A percentile compares a stretch with the other conserved stretches of the same genome.
phyloP scores from a whole-genome alignment of 1,139 yeast species.

The Hansenula lynferdii region DNA sequence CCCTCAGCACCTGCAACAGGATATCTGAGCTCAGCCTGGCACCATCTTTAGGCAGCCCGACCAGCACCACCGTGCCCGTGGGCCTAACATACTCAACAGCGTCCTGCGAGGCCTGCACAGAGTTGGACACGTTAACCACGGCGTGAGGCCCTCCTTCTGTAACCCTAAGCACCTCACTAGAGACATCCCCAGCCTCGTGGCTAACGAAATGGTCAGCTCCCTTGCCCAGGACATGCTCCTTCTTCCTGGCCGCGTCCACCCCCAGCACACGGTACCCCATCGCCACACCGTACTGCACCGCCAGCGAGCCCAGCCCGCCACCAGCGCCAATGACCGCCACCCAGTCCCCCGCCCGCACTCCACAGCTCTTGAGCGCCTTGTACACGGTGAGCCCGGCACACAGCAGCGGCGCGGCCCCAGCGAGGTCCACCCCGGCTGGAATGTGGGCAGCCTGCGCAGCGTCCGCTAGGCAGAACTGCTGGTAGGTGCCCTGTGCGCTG shows the following conservation, averaged over 20 bases:
- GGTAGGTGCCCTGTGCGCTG: conserved; percentile 64
- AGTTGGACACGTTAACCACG: conserved; percentile 11
- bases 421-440: conserved; percentile 51
- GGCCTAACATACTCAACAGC: conserved; percentile 13
- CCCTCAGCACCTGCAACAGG: conserved; percentile 7
- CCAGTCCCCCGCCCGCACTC: conserved; percentile 48
- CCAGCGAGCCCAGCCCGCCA: conserved; percentile 63
- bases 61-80: conserved; percentile 11
- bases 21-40: conserved; percentile 6
- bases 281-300: conserved; percentile 58
- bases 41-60: conserved; percentile 13
- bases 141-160: conserved; percentile 13
- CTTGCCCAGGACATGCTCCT: conserved; percentile 29
- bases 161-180: conserved; percentile 4
- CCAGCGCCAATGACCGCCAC: conserved; percentile 63
- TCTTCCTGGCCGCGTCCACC: conserved; percentile 60
- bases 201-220: conserved; percentile 10
- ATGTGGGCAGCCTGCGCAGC: conserved; percentile 58
- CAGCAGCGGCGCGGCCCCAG: conserved; percentile 52
- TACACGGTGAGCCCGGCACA: conserved; percentile 24
- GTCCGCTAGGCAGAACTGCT: conserved; percentile 61
- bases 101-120: conserved; percentile 8
- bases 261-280: conserved; percentile 58
- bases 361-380: background rate
- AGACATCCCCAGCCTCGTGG: conserved; percentile 5